A percentile compares a stretch with the other conserved stretches of the same genome.
Evolutionary conservation across 208 protist genomes (phyloP).

Genomic region (Acanthamoeba sp.): DNA sequence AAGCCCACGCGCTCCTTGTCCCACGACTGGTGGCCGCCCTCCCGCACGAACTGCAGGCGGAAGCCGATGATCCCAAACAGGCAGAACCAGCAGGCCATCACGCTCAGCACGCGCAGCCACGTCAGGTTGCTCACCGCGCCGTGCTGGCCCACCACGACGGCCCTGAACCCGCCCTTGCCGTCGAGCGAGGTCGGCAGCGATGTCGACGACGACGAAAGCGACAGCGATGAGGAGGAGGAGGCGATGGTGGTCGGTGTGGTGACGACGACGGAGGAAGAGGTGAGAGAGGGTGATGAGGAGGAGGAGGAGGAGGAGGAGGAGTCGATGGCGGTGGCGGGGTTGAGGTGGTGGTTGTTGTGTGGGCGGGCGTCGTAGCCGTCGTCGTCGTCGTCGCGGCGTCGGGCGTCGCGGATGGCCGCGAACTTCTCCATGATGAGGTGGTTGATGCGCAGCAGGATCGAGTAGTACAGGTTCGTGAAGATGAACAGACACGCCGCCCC

Average conservation of each 20-base stretch:
- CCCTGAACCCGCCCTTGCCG: neutral
- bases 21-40: constrained; percentile 48
- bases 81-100: constrained; percentile 48
- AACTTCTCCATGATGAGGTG: constrained; percentile 9
- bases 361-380: neutral
- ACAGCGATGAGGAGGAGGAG: neutral
- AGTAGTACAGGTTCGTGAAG: constrained; percentile 54
- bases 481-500: constrained; percentile 25
- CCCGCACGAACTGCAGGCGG: constrained; percentile 43
- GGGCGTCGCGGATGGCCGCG: neutral
- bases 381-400: neutral
- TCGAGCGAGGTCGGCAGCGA: neutral
- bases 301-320: neutral
- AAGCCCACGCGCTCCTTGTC: constrained; percentile 50
- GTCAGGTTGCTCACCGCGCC: neutral
- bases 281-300: neutral
- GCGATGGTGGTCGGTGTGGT: neutral
- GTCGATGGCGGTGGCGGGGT: neutral
- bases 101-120: constrained; percentile 30
- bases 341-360: neutral
- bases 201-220: neutral
- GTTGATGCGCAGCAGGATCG: constrained; percentile 39
- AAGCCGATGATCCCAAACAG: constrained; percentile 57
- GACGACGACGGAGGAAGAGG: neutral
- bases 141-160: neutral